Evolutionary conservation across 257 asterid genomes (phyloP).

Genomic region (Nicotiana tomentosiformis): DNA sequence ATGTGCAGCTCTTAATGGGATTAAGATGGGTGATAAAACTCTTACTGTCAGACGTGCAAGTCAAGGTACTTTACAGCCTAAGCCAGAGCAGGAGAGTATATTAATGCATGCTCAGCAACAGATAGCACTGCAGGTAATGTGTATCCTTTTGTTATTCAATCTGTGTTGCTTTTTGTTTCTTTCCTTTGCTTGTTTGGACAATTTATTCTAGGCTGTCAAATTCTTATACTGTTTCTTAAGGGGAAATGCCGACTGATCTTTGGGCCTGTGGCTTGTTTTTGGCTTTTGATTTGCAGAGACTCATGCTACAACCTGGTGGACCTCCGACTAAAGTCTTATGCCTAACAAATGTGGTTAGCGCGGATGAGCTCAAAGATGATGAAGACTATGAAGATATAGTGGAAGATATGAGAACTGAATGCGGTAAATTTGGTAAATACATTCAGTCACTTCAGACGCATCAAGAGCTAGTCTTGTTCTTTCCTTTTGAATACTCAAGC

Average conservation of each 20-base stretch:
- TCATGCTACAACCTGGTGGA: conserved; percentile 54
- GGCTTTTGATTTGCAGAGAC: conserved; percentile 48
- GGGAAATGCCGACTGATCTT: background rate
- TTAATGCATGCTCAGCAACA: conserved; percentile 94
- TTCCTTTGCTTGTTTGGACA: background rate
- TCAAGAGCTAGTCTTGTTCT: background rate
- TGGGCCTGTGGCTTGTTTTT: background rate
- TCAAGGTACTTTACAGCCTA: conserved; percentile 79
- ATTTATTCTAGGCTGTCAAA: background rate
- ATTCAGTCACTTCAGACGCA: background rate
- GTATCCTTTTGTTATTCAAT: background rate
- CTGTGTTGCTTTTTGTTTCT: background rate
- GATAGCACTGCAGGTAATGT: conserved; percentile 75
- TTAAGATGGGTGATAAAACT: conserved; percentile 97
- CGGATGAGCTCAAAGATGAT: conserved; percentile 71
- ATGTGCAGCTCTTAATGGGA: conserved; percentile 97
- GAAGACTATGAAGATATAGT: conserved; percentile 81
- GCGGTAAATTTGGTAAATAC: conserved; percentile 57
- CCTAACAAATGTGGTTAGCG: conserved; percentile 65
- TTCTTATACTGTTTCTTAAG: background rate
- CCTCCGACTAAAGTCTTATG: conserved; percentile 83
- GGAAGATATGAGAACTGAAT: conserved; percentile 87
- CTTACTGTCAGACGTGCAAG: conserved; percentile 96
- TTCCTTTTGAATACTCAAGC: background rate
- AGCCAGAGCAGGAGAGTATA: conserved; percentile 94